These are phyloP conservation scores for Coemansia furcata DNA, from an alignment of 192 early-diverging fungal genomes.

Conservation along the genomic window DNA sequence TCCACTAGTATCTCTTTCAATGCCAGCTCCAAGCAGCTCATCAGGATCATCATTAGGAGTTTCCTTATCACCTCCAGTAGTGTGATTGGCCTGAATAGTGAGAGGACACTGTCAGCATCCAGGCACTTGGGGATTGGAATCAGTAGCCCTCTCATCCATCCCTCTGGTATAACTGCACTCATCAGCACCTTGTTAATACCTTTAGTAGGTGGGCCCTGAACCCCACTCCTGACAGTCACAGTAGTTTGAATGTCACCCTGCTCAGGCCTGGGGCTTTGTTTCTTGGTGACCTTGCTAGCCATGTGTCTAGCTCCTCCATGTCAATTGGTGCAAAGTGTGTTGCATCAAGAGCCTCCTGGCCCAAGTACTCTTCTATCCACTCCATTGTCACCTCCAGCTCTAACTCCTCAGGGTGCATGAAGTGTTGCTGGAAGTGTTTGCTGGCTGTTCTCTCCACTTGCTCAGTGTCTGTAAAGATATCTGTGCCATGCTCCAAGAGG, in stretches of 20 bases:
- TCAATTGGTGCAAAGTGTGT: neutral
- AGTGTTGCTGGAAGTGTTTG: neutral
- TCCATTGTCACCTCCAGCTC: neutral
- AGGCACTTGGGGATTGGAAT: slow-evolving; percentile 8
- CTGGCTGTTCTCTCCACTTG: neutral
- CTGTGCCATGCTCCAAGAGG: neutral
- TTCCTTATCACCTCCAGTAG: slow-evolving; percentile 1
- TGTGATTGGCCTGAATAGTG: neutral
- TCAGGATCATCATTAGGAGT: slow-evolving; percentile 3
- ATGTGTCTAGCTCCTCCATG: neutral
- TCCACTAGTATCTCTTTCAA: neutral
- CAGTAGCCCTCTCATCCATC: neutral
- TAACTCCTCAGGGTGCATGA: neutral
- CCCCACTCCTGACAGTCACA: neutral
- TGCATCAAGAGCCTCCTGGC: neutral
- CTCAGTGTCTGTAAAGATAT: neutral
- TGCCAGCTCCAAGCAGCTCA: neutral
- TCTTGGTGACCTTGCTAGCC: neutral
- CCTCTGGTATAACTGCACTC: neutral
- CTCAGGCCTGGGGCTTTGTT: slow-evolving; percentile 4
- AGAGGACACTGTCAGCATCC: neutral
- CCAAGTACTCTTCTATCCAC: neutral
- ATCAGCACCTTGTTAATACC: neutral
- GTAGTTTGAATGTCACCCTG: neutral
- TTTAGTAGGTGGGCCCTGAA: neutral